These are phyloP conservation scores for Vigna reflexopilosa DNA, from an alignment of 306 rosid genomes.

Conservation along the genomic window DNA sequence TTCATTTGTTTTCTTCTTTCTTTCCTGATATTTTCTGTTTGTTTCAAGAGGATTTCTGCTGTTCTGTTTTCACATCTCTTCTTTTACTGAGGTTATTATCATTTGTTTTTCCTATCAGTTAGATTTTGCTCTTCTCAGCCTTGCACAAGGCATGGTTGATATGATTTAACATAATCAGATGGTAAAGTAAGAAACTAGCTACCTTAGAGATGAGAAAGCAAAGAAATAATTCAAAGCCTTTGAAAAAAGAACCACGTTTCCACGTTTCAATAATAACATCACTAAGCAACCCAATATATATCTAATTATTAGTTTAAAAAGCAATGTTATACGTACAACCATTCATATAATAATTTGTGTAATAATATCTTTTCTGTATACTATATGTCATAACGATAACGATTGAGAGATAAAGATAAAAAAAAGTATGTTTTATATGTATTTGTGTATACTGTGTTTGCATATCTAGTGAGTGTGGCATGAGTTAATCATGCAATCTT, in stretches of 20 bases:
- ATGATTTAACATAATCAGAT: not conserved
- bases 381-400: no score
- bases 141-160: not conserved
- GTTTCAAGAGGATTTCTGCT: not conserved
- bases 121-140: slow-evolving; percentile 1
- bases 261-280: not conserved
- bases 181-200: not conserved
- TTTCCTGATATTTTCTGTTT: slow-evolving; percentile 3
- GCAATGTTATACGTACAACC: no score
- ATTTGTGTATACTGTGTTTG: not conserved
- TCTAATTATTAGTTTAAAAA: not conserved
- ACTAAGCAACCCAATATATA: not conserved
- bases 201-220: slow-evolving; percentile 6
- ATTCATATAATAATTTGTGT: no score
- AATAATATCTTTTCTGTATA: no score
- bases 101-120: not conserved
- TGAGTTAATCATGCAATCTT: not conserved
- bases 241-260: not conserved
- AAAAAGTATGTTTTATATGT: not conserved
- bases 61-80: not conserved
- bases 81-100: slow-evolving; percentile 7
- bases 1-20: slow-evolving; percentile 19
- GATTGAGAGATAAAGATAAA: no score
- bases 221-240: slow-evolving; percentile 11
- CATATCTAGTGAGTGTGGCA: not conserved